Evolutionary conservation across 345 rosid genomes (phyloP).

Genomic region (Barbarea vulgaris): DNA sequence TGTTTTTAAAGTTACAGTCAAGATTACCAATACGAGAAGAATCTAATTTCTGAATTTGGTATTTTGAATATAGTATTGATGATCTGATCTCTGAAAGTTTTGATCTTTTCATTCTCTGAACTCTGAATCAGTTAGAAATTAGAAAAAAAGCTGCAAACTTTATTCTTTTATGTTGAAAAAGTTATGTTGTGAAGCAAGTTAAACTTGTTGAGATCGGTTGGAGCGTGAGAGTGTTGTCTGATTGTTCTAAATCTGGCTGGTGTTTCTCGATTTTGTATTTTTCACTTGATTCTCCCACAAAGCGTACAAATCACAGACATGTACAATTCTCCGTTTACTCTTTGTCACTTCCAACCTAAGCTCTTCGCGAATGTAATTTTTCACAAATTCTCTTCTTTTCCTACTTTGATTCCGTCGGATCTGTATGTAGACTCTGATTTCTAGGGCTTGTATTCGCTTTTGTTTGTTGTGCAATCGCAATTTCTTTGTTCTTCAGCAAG

Average conservation of each 20-base stretch:
- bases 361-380: too few relatives aligned
- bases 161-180: not conserved
- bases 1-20: too few relatives aligned
- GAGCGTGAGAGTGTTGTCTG: slow-evolving; percentile 15
- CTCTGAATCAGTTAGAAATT: not conserved
- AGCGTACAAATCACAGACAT: too few relatives aligned
- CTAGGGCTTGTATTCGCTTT: slow-evolving; percentile 26
- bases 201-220: slow-evolving; percentile 4
- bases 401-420: slow-evolving; percentile 38
- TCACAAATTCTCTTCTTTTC: too few relatives aligned
- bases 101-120: not conserved
- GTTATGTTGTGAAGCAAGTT: not conserved
- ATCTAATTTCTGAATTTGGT: not conserved
- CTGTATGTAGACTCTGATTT: slow-evolving; percentile 31
- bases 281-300: too few relatives aligned
- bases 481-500: slow-evolving; percentile 32
- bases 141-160: slow-evolving; percentile 14
- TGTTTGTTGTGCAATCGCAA: not conserved
- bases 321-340: too few relatives aligned
- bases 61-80: not conserved
- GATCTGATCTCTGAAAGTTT: not conserved
- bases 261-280: too few relatives aligned
- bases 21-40: too few relatives aligned
- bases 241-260: slow-evolving; percentile 22
- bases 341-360: too few relatives aligned